These are phyloP conservation scores for Colletotrichum sp. DNA, from an alignment of 2,329 filamentous ascomycete species.

Conservation along the genomic window DNA sequence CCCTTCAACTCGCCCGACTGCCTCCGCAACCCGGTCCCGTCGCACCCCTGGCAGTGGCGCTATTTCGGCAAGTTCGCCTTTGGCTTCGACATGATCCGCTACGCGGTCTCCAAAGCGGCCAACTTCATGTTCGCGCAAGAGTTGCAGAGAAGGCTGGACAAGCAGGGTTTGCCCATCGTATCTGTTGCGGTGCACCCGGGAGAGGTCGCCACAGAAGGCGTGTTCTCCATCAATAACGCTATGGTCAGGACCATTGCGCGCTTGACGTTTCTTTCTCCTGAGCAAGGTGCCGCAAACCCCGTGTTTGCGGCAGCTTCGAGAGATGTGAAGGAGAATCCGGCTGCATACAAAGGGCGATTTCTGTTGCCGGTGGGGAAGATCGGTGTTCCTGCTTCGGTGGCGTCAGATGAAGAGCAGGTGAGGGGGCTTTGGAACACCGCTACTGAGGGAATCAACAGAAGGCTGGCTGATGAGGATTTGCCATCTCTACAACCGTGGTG, in stretches of 20 bases:
- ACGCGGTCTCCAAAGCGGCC: conserved; percentile 26
- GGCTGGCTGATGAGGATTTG: neutral
- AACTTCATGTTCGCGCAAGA: conserved; percentile 22
- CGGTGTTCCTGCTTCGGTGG: neutral
- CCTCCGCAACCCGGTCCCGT: conserved; percentile 7
- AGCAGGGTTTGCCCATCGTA: conserved; percentile 2
- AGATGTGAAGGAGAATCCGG: neutral
- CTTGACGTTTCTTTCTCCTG: conserved; percentile 1
- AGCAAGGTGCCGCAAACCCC: conserved; percentile 15
- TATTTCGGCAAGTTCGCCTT: conserved; percentile 14
- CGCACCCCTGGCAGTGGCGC: conserved; percentile 18
- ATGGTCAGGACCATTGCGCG: conserved; percentile 1
- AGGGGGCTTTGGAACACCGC: conserved; percentile 20
- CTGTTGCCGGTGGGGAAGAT: conserved; percentile 11
- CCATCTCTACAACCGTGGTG: neutral
- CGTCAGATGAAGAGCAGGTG: conserved; percentile 5
- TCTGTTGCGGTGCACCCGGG: conserved; percentile 25
- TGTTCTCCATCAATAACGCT: neutral
- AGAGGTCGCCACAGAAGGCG: conserved; percentile 6
- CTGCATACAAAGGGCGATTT: conserved; percentile 18
- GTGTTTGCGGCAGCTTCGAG: conserved; percentile 22
- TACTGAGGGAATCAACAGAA: neutral
- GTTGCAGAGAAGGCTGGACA: conserved; percentile 21
- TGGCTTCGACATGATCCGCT: conserved; percentile 25
- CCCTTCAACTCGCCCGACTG: conserved; percentile 16